phyloP scores from a whole-genome alignment of 2,329 filamentous ascomycete species.

The Stagonosporopsis rhizophila region DNA sequence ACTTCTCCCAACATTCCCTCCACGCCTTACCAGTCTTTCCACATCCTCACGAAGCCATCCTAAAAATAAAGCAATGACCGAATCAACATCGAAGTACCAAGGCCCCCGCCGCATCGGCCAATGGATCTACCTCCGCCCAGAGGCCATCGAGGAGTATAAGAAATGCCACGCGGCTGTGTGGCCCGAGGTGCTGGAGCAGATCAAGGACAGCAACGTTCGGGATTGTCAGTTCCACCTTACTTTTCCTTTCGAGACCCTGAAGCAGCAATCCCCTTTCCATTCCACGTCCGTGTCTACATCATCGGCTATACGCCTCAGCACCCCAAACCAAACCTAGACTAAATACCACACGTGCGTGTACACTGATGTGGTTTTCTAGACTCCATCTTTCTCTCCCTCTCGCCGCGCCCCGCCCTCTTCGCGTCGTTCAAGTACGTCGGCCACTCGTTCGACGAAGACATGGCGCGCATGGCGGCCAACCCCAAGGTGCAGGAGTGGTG shows the following conservation, averaged over 20 bases:
- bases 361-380: no score
- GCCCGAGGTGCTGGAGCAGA: conserved; percentile 79
- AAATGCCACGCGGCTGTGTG: conserved; percentile 75
- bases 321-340: no score
- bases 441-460: conserved; percentile 73
- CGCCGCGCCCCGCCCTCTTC: conserved; percentile 68
- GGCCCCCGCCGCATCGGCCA: conserved; percentile 67
- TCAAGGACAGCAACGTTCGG: conserved; percentile 75
- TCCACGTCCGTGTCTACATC: no score
- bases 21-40: not conserved
- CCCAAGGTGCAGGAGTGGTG: conserved; percentile 80
- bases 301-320: no score
- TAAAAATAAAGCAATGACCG: not conserved
- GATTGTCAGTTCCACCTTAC: conserved; percentile 63
- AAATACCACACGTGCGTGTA: no score
- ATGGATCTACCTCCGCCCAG: conserved; percentile 74
- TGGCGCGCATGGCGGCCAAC: conserved; percentile 77
- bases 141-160: conserved; percentile 73
- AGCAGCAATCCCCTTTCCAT: no score
- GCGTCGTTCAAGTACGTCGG: conserved; percentile 82
- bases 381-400: conserved; percentile 69
- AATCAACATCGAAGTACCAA: conserved; percentile 27
- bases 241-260: no score
- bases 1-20: not conserved
- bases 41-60: no score